A percentile compares a stretch with the other conserved stretches of the same genome.
Evolutionary conservation across 257 asterid species (phyloP).

Genomic region (Galeopsis tetrahit): DNA sequence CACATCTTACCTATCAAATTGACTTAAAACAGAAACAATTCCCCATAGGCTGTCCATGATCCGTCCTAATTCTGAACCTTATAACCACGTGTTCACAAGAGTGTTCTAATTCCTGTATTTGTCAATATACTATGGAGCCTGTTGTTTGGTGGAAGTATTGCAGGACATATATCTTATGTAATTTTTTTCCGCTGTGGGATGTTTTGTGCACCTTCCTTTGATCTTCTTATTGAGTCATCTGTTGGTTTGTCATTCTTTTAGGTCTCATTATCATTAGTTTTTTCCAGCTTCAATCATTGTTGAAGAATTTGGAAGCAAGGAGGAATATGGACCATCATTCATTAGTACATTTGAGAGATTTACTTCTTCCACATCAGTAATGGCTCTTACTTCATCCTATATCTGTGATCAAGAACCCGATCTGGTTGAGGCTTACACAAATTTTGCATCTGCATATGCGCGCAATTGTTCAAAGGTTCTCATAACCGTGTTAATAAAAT

Average conservation of each 20-base stretch:
- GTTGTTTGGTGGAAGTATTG: constrained; percentile 19
- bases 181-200: constrained; percentile 18
- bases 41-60: background rate
- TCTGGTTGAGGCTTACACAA: constrained; percentile 86
- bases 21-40: background rate
- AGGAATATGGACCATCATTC: constrained; percentile 74
- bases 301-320: constrained; percentile 82
- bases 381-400: constrained; percentile 85
- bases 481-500: constrained; percentile 28
- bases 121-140: background rate
- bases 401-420: constrained; percentile 97
- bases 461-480: constrained; percentile 78
- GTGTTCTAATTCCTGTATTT: constrained; percentile 14
- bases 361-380: constrained; percentile 72
- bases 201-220: background rate
- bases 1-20: constrained; percentile 26
- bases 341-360: constrained; percentile 76
- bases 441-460: constrained; percentile 73
- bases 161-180: constrained; percentile 22
- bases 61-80: constrained; percentile 16
- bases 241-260: constrained; percentile 8
- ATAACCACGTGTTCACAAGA: background rate
- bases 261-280: constrained; percentile 37
- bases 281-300: constrained; percentile 77
- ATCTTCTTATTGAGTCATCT: background rate